Conservation (phyloP, 352 stramenopile species). For the Phytopythium ostracodes region DNA sequence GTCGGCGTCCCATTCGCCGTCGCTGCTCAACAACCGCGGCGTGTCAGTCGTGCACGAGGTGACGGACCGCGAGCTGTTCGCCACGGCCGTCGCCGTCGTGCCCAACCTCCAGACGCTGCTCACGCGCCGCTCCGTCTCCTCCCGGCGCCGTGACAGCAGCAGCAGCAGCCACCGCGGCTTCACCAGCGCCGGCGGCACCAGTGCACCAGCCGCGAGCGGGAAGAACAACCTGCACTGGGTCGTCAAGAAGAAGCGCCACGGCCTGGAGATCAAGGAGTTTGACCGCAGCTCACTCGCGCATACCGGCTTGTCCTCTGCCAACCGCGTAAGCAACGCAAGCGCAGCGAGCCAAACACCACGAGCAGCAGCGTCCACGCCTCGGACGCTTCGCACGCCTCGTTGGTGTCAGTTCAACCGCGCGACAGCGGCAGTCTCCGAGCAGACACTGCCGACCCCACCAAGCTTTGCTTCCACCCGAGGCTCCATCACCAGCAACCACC, state of each 20-base stretch:
- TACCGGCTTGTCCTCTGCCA: no score
- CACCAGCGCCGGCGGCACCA: neutral
- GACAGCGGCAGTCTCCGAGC: neutral
- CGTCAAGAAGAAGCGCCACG: constrained; percentile 38
- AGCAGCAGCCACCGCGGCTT: neutral
- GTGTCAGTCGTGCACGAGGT: constrained; percentile 12
- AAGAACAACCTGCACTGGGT: constrained; percentile 21
- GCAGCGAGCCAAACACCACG: neutral
- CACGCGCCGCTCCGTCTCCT: constrained; percentile 6
- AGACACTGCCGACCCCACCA: neutral
- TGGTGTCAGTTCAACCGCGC: constrained; percentile 6
- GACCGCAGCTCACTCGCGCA: constrained; percentile 26
- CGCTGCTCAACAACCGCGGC: neutral
- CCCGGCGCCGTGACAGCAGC: neutral
- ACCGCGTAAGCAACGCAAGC: neutral
- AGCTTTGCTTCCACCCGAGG: neutral
- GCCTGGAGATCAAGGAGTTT: constrained; percentile 46
- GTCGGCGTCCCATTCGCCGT: neutral
- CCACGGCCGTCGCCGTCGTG: constrained; percentile 23
- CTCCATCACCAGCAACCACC: neutral
- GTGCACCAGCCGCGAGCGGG: no score
- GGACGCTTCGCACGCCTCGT: constrained; percentile 1
- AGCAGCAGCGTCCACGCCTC: neutral
- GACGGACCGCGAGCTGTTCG: constrained; percentile 31
- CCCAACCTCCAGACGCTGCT: constrained; percentile 35